These are phyloP conservation scores for Radiomyces spectabilis DNA, from an alignment of 192 early-diverging fungal genomes.

Conservation along the genomic window DNA sequence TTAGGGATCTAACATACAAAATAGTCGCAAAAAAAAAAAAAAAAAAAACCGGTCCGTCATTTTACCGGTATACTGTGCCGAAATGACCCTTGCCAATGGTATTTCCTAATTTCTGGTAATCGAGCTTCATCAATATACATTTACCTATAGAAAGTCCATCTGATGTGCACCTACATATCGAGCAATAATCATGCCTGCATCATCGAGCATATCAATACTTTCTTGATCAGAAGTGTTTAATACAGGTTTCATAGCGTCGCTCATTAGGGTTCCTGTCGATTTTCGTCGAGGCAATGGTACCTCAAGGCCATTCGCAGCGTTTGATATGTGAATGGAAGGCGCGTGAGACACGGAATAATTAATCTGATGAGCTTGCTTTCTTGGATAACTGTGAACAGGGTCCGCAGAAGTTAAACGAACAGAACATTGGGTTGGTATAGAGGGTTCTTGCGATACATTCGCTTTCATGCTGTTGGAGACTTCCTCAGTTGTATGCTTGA, in stretches of 20 bases:
- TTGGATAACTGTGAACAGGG: too few relatives aligned
- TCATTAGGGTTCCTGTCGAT: conserved; percentile 1
- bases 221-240: too few relatives aligned
- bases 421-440: too few relatives aligned
- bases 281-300: neutral
- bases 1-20: neutral
- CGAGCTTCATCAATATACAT: too few relatives aligned
- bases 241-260: neutral
- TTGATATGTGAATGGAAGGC: neutral
- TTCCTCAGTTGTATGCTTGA: too few relatives aligned
- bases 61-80: conserved; percentile 72
- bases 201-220: conserved; percentile 17
- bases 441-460: too few relatives aligned
- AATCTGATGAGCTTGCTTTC: too few relatives aligned
- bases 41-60: conserved; percentile 1
- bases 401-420: too few relatives aligned
- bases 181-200: conserved; percentile 26
- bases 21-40: neutral
- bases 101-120: conserved; percentile 68
- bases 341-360: too few relatives aligned
- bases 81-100: conserved; percentile 87
- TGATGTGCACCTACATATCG: conserved; percentile 38
- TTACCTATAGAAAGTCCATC: conserved; percentile 1
- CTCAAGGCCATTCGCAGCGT: neutral
- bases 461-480: too few relatives aligned